Evolutionary conservation across 2,329 filamentous ascomycete genomes (phyloP).

Genomic region (Lachnellula cervina): DNA sequence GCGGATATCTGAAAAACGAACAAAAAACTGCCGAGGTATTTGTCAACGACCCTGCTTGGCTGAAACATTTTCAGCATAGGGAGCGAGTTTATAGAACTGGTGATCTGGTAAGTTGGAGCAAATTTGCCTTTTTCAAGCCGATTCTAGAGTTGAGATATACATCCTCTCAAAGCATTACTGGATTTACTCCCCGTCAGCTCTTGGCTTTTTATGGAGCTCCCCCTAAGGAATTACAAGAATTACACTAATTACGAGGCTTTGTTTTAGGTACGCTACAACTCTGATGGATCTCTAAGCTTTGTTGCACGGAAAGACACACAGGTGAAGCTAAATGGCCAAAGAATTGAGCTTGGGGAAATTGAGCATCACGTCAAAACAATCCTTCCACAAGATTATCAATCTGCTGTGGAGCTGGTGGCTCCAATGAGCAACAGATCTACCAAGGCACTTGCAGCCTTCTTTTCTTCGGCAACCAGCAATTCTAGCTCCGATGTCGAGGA

Average conservation of each 20-base stretch:
- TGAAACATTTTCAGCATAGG: constrained; percentile 20
- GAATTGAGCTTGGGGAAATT: constrained; percentile 41
- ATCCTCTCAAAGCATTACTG: too few species aligned
- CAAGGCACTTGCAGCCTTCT: constrained; percentile 1
- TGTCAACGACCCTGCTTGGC: constrained; percentile 50
- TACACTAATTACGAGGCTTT: too few species aligned
- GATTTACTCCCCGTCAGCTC: too few species aligned
- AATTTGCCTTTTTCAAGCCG: too few species aligned
- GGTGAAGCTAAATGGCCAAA: constrained; percentile 46
- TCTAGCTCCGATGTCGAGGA: neutral
- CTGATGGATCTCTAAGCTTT: constrained; percentile 39
- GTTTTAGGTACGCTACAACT: constrained; percentile 1
- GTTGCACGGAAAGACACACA: constrained; percentile 45
- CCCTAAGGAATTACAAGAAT: too few species aligned
- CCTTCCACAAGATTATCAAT: neutral
- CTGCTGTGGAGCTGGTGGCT: constrained; percentile 2
- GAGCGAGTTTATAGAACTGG: constrained; percentile 4
- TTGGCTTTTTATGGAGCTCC: too few species aligned
- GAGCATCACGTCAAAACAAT: constrained; percentile 29
- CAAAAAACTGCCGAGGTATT: constrained; percentile 54
- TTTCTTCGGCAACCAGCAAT: neutral
- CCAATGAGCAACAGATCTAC: neutral
- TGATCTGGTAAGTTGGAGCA: neutral
- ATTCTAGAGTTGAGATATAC: too few species aligned
- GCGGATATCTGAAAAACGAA: constrained; percentile 54